Conservation (phyloP, 495 filamentous ascomycete species). For the Cercophora samala region DNA sequence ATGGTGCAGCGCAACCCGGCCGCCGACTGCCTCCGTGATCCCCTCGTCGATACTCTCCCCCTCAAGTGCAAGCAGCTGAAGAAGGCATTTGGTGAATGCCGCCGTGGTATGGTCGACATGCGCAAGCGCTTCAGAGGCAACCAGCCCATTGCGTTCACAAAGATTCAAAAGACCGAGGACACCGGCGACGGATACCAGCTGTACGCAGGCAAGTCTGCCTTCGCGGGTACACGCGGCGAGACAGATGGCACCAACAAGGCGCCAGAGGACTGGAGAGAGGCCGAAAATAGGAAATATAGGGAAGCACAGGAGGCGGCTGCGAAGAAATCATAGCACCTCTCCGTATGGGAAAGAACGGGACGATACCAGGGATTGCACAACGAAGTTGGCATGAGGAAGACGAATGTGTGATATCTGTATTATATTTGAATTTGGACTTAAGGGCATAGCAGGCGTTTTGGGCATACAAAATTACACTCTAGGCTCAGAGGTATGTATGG, state of each 20-base stretch:
- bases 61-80: slow-evolving; percentile 87
- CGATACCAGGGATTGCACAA: not conserved
- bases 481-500: not conserved
- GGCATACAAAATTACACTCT: not conserved
- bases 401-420: slow-evolving; percentile 3
- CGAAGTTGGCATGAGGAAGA: not conserved
- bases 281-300: slow-evolving; percentile 53
- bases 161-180: slow-evolving; percentile 58
- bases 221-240: slow-evolving; percentile 49
- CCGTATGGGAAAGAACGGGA: not conserved
- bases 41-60: slow-evolving; percentile 73
- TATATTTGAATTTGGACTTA: slow-evolving; percentile 4
- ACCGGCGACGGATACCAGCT: slow-evolving; percentile 59
- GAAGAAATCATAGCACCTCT: slow-evolving; percentile 20
- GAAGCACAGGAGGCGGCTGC: slow-evolving; percentile 29
- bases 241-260: slow-evolving; percentile 52
- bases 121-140: slow-evolving; percentile 98
- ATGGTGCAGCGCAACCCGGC: slow-evolving; percentile 84
- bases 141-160: slow-evolving; percentile 64
- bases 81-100: slow-evolving; percentile 90
- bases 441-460: slow-evolving; percentile 6
- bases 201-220: slow-evolving; percentile 76
- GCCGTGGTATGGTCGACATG: slow-evolving; percentile 96
- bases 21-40: slow-evolving; percentile 80
- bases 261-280: slow-evolving; percentile 53